Evolutionary conservation across 441 rosid genomes (phyloP).

Genomic region (Gossypium laxum): DNA sequence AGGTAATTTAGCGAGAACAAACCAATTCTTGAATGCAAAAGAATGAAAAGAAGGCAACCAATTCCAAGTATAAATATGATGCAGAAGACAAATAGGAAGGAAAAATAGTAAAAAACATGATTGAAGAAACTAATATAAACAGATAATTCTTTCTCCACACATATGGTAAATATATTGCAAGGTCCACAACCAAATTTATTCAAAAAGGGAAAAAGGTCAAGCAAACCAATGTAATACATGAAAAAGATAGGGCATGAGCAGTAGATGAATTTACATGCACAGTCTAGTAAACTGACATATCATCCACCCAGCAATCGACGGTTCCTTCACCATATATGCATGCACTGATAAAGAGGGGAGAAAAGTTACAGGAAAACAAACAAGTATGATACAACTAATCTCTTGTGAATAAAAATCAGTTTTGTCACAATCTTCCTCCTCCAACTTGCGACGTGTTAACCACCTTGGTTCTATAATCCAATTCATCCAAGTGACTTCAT

Average conservation of each 20-base stretch:
- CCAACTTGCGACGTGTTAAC: no score
- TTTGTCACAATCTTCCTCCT: no score
- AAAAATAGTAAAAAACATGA: neutral
- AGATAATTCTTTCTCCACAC: conserved; percentile 1
- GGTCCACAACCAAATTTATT: neutral
- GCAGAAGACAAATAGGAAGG: neutral
- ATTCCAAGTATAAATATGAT: neutral
- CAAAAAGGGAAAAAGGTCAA: neutral
- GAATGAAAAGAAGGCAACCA: conserved; percentile 1
- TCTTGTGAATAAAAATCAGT: no score
- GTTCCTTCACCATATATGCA: neutral
- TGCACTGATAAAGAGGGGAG: neutral
- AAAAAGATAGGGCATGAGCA: neutral
- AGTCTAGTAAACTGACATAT: neutral
- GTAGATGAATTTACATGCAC: conserved; percentile 4
- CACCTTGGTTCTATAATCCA: no score
- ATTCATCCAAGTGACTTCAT: no score
- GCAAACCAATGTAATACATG: neutral
- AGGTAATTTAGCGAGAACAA: conserved; percentile 13
- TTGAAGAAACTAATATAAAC: neutral
- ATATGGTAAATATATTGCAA: neutral
- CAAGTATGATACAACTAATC: neutral
- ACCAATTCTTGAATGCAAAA: neutral
- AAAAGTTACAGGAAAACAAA: neutral
- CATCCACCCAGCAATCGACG: neutral